Base-by-base conservation (phyloP, 768 basidiomycete genomes). In the Hygrophorus pudorinus region DNA sequence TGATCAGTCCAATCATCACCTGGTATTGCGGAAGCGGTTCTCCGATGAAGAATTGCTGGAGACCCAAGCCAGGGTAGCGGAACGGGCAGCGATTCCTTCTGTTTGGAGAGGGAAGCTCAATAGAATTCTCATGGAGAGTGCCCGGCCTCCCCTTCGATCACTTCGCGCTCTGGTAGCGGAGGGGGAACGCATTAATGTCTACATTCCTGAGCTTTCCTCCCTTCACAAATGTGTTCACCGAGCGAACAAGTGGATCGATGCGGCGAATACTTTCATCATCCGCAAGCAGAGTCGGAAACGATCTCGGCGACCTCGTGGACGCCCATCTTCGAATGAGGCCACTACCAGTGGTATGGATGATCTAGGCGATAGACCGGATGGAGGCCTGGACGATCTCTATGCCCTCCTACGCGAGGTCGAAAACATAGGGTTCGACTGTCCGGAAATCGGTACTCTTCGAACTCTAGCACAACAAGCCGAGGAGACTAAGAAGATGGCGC, bases 231-330 rank as follows among this genome's bases (percentile, higher is more conserved):
- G 87, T 55, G 87, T 97, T 42, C 74, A 60, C 35, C 72, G 78
- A 49, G 91, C 85, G 14, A 88, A 80, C 50, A 83, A 85, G 54
- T 93, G 91, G 91, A 69, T 91, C n/a, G 88, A 90, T 47, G 71
- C 78, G 7, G 85, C 86, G 27, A 86, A 86, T 51, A 69, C 75
- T 0, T 87, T 87, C 63, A 69, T 82, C 48, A 75, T 82, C 41
- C 81, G 85, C 44, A 89, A 88, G 60, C 81, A 84, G 54, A 81
- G 78, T 49, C 73, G 85, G 43, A 86, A 85, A 57, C 81, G 84
- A n/a, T 70, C 81, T 14, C 72, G 79, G 42, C 69, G 78, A 45
- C 73, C 78, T 40, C 73, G 75, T 46, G 72, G 78, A 24, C 72
- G 79, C 34, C 71, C 65, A 38, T 65, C 70, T 29, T 55, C 63